These are phyloP conservation scores for Coniochaeta sp. DNA, from an alignment of 2,329 filamentous ascomycete species.

Conservation along the genomic window DNA sequence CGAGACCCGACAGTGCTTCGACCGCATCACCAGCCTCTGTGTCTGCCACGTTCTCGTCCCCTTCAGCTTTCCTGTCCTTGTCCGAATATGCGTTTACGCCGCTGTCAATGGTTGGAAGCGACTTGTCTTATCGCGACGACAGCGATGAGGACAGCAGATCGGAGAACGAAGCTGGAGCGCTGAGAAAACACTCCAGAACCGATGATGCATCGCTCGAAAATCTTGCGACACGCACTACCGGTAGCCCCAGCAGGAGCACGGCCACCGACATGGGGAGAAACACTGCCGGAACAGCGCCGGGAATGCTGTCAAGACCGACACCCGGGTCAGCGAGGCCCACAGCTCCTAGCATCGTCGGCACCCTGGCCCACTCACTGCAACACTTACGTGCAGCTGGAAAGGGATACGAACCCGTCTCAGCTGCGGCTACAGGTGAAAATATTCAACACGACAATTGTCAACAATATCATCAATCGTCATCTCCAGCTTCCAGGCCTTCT, in stretches of 20 bases:
- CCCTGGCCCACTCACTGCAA: constrained; percentile 24
- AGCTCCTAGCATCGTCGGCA: constrained; percentile 12
- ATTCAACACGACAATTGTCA: not conserved
- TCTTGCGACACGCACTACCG: not conserved
- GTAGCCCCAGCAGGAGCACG: not conserved
- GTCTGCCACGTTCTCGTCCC: constrained; percentile 9
- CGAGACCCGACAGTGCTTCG: constrained; percentile 5
- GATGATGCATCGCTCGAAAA: not conserved
- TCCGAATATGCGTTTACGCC: constrained; percentile 20
- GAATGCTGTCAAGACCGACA: constrained; percentile 3
- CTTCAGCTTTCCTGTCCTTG: constrained; percentile 14
- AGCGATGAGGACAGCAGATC: not conserved
- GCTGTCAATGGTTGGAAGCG: constrained; percentile 20
- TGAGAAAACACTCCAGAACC: not conserved
- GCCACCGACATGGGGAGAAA: not conserved
- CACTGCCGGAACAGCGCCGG: not conserved
- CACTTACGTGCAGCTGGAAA: constrained; percentile 14
- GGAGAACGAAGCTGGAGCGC: not conserved
- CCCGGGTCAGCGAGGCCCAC: not conserved
- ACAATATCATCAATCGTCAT: not conserved
- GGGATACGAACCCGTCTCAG: constrained; percentile 22
- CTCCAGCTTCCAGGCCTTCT: not conserved
- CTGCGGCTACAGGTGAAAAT: constrained; percentile 14
- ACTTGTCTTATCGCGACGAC: constrained; percentile 6
- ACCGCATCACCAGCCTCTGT: constrained; percentile 1